Percentiles rank a stretch among this genome's conserved stretches.
phyloP scores from a whole-genome alignment of 768 basidiomycete species.

The Mrakia hoshinonis region DNA sequence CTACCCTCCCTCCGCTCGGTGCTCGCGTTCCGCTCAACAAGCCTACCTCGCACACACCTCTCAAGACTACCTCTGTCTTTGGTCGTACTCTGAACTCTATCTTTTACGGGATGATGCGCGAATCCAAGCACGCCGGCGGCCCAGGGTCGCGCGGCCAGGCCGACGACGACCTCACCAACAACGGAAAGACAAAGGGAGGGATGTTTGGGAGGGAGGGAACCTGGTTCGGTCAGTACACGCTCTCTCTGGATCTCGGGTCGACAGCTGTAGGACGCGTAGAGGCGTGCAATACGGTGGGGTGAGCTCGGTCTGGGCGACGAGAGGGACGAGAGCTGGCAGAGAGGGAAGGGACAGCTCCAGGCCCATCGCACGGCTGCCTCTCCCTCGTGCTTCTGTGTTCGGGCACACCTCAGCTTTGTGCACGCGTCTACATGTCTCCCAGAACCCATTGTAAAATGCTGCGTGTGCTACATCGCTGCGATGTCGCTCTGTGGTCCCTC shows the following conservation, averaged over 20 bases:
- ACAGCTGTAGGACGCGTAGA: too few relatives aligned
- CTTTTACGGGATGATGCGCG: slow-evolving; percentile 16
- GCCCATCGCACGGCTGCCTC: too few relatives aligned
- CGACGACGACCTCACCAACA: slow-evolving; percentile 2
- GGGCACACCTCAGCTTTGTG: too few relatives aligned
- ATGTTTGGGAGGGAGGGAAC: slow-evolving; percentile 23
- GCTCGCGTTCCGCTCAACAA: background rate
- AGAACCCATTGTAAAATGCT: too few relatives aligned
- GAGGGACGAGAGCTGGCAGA: too few relatives aligned
- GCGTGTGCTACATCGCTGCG: background rate
- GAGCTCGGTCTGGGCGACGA: too few relatives aligned
- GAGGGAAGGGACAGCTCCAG: too few relatives aligned
- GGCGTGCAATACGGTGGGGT: background rate
- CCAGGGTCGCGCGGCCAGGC: background rate
- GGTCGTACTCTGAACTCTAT: background rate
- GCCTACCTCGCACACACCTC: background rate
- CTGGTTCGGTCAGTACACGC: background rate
- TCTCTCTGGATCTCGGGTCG: background rate
- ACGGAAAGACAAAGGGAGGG: background rate
- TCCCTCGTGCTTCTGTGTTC: too few relatives aligned
- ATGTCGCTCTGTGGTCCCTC: background rate
- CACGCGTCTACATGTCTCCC: too few relatives aligned
- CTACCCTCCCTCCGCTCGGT: background rate
- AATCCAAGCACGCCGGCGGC: slow-evolving; percentile 1
- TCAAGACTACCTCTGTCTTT: background rate